Evolutionary conservation across 345 rosid genomes (phyloP).

Genomic region (Turnera subulata): DNA sequence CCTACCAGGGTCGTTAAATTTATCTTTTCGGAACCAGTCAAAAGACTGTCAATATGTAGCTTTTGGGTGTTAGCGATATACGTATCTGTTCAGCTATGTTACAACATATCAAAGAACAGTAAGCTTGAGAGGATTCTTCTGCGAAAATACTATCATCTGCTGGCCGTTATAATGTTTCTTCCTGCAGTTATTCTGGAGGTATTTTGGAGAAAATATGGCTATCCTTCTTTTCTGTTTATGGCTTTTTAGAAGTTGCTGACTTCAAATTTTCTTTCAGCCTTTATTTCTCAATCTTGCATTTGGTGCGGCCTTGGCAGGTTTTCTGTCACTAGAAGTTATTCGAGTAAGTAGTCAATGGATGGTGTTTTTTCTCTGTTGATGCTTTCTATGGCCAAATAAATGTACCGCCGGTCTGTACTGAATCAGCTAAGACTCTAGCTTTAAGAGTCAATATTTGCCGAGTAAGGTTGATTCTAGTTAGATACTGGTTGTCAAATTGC

Average conservation of each 20-base stretch:
- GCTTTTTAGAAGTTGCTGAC: conserved; percentile 10
- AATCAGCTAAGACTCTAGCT: neutral
- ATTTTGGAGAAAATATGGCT: conserved; percentile 16
- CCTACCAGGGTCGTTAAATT: conserved; percentile 65
- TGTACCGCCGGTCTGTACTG: neutral
- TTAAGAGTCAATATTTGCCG: neutral
- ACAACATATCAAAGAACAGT: conserved; percentile 80
- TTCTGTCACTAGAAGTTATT: conserved; percentile 72
- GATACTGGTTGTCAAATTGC: too few relatives aligned
- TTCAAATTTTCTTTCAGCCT: conserved; percentile 52
- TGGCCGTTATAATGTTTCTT: conserved; percentile 94
- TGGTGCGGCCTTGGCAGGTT: conserved; percentile 86
- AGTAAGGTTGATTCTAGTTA: too few relatives aligned
- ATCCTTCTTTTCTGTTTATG: neutral
- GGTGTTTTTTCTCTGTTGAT: neutral
- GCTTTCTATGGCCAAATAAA: neutral
- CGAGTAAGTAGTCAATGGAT: conserved; percentile 54
- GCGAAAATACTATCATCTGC: conserved; percentile 87
- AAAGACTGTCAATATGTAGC: conserved; percentile 70
- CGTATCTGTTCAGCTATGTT: conserved; percentile 66
- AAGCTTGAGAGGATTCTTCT: conserved; percentile 95
- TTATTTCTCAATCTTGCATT: conserved; percentile 92
- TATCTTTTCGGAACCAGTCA: conserved; percentile 69
- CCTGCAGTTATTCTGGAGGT: conserved; percentile 98
- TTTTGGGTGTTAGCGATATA: conserved; percentile 71